These are phyloP conservation scores for Uncinocarpus reesii DNA, from an alignment of 2,329 filamentous ascomycete species.

Conservation along the genomic window DNA sequence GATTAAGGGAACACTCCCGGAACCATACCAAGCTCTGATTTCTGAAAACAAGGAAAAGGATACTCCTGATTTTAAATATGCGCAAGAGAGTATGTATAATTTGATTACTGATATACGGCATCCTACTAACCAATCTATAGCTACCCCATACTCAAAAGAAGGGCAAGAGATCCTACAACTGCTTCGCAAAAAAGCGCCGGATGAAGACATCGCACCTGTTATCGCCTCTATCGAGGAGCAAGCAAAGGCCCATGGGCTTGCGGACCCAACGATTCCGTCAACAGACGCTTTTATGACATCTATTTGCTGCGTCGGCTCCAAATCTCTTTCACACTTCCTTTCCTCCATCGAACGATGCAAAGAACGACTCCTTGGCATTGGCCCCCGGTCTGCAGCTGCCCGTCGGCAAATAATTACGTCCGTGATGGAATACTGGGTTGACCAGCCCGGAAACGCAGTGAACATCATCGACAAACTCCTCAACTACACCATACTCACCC, in stretches of 20 bases:
- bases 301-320: slow-evolving; percentile 86
- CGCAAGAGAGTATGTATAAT: slow-evolving; percentile 53
- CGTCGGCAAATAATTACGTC: slow-evolving; percentile 80
- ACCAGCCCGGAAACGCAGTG: slow-evolving; percentile 83
- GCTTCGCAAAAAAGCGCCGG: slow-evolving; percentile 70
- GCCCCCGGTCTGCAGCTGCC: slow-evolving; percentile 61
- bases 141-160: slow-evolving; percentile 70
- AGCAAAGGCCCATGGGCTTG: slow-evolving; percentile 56
- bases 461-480: slow-evolving; percentile 93
- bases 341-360: slow-evolving; percentile 94
- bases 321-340: slow-evolving; percentile 89
- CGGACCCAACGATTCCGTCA: slow-evolving; percentile 69
- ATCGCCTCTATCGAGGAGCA: slow-evolving; percentile 73
- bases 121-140: slow-evolving; percentile 34
- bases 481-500: slow-evolving; percentile 90
- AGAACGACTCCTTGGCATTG: slow-evolving; percentile 71
- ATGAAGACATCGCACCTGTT: slow-evolving; percentile 74
- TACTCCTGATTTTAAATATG: slow-evolving; percentile 90
- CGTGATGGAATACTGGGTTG: slow-evolving; percentile 85
- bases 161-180: slow-evolving; percentile 72
- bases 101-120: slow-evolving; percentile 2
- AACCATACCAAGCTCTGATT: slow-evolving; percentile 70
- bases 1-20: slow-evolving; percentile 85
- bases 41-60: slow-evolving; percentile 85
- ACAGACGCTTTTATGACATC: slow-evolving; percentile 90